Evolutionary conservation across 306 rosid genomes (phyloP).

Genomic region (Cucurbita pepo): DNA sequence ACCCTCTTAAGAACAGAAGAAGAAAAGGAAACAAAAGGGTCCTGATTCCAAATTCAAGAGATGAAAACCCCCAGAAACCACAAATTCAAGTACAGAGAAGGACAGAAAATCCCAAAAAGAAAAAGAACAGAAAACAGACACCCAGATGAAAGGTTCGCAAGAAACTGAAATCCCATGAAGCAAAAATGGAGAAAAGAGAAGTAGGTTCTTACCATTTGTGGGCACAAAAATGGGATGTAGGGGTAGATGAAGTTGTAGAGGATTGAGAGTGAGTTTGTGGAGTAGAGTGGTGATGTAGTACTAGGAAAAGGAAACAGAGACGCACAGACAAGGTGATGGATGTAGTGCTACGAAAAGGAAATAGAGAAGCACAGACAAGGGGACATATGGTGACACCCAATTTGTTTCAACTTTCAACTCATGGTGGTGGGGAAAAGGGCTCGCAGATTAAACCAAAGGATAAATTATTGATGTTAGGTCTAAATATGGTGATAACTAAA

Average conservation of each 20-base stretch:
- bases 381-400: background rate
- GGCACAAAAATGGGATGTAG: background rate
- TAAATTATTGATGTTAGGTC: too few relatives aligned
- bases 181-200: background rate
- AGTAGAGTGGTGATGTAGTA: background rate
- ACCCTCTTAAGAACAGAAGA: background rate
- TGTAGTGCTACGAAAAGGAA: background rate
- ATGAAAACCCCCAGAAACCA: background rate
- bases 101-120: too few relatives aligned
- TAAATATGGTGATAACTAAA: too few relatives aligned
- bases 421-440: background rate
- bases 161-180: too few relatives aligned
- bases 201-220: background rate
- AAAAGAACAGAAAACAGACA: too few relatives aligned
- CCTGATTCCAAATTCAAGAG: background rate
- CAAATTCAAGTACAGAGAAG: too few relatives aligned
- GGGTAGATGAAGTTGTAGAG: background rate
- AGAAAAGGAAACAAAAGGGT: background rate
- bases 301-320: too few relatives aligned
- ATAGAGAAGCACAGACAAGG: background rate
- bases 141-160: background rate
- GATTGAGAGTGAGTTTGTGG: background rate
- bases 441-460: background rate
- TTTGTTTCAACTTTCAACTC: background rate
- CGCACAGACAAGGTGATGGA: too few relatives aligned